Evolutionary conservation across 2,329 filamentous ascomycete species (phyloP).

Genomic region (Hymenoscyphus fructigenus): DNA sequence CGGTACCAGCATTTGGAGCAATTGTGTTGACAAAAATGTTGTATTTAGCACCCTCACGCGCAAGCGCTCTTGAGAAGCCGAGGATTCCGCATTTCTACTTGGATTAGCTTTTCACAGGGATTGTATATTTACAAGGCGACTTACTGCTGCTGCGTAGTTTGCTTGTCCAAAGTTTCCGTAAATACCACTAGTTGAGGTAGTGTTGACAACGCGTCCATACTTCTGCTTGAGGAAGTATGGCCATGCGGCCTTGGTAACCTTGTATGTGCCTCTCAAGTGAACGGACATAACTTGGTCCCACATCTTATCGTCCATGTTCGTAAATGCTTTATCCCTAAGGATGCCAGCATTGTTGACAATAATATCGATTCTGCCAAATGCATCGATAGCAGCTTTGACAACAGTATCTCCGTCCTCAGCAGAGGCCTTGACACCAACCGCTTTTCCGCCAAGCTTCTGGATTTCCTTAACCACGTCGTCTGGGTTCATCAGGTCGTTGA

Average conservation of each 20-base stretch:
- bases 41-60: slow-evolving; percentile 91
- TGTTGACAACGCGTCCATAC: slow-evolving; percentile 96
- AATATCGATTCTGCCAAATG: slow-evolving; percentile 90
- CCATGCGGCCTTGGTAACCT: slow-evolving; percentile 96
- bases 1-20: slow-evolving; percentile 93
- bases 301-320: slow-evolving; percentile 92
- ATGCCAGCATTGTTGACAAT: slow-evolving; percentile 98
- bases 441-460: slow-evolving; percentile 82
- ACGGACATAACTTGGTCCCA: slow-evolving; percentile 94
- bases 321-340: slow-evolving; percentile 94
- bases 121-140: slow-evolving; percentile 41
- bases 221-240: slow-evolving; percentile 98
- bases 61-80: slow-evolving; percentile 89
- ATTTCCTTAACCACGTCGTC: slow-evolving; percentile 92
- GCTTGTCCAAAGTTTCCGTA: slow-evolving; percentile 99
- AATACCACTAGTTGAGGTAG: slow-evolving; percentile 93
- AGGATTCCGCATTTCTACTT: slow-evolving; percentile 83
- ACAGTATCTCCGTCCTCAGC: slow-evolving; percentile 90
- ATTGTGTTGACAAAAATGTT: slow-evolving; percentile 99
- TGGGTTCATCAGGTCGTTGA: slow-evolving; percentile 94
- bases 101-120: slow-evolving; percentile 11
- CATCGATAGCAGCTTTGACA: slow-evolving; percentile 89
- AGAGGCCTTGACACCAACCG: slow-evolving; percentile 88
- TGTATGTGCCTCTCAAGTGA: slow-evolving; percentile 92
- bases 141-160: slow-evolving; percentile 88